Evolutionary conservation across 2,329 filamentous ascomycete genomes (phyloP).

Genomic region (Fusarium brachygibbosum): DNA sequence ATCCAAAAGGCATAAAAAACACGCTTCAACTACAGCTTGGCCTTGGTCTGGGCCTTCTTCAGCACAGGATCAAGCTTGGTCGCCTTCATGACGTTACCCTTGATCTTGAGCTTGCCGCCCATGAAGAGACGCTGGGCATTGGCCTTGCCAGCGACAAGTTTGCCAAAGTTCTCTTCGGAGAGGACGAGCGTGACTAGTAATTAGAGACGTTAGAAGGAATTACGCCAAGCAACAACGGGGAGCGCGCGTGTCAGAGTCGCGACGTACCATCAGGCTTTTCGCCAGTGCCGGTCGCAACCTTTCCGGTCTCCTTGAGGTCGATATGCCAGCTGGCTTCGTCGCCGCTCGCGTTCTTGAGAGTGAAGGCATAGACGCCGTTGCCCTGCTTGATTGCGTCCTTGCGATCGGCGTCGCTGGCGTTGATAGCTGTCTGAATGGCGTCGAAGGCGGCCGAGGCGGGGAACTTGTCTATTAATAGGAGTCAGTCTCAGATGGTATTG

Average conservation of each 20-base stretch:
- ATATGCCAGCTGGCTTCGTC: constrained; percentile 92
- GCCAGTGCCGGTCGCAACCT: constrained; percentile 81
- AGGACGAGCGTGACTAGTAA: constrained; percentile 83
- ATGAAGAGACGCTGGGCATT: constrained; percentile 97
- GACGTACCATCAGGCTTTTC: constrained; percentile 84
- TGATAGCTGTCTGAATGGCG: constrained; percentile 80
- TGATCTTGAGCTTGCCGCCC: constrained; percentile 98
- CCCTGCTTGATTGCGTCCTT: constrained; percentile 92
- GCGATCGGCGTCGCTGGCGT: constrained; percentile 76
- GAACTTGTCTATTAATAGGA: constrained; percentile 74
- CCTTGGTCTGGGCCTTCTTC: constrained; percentile 86
- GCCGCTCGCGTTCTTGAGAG: constrained; percentile 86
- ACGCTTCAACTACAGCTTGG: constrained; percentile 76
- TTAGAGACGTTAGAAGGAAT: constrained; percentile 3
- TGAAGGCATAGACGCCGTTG: constrained; percentile 90
- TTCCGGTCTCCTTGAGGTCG: constrained; percentile 91
- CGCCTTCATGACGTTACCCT: constrained; percentile 98
- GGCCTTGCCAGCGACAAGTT: constrained; percentile 86
- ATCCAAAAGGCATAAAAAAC: not conserved
- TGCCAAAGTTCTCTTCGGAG: constrained; percentile 87
- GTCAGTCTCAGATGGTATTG: constrained; percentile 11
- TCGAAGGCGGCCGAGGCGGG: constrained; percentile 94
- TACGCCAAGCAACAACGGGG: not conserved
- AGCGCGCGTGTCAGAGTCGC: not conserved
- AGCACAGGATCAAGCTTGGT: constrained; percentile 95